Conservation (phyloP, 768 basidiomycete genomes). For the Tricholoma bakamatsutake region DNA sequence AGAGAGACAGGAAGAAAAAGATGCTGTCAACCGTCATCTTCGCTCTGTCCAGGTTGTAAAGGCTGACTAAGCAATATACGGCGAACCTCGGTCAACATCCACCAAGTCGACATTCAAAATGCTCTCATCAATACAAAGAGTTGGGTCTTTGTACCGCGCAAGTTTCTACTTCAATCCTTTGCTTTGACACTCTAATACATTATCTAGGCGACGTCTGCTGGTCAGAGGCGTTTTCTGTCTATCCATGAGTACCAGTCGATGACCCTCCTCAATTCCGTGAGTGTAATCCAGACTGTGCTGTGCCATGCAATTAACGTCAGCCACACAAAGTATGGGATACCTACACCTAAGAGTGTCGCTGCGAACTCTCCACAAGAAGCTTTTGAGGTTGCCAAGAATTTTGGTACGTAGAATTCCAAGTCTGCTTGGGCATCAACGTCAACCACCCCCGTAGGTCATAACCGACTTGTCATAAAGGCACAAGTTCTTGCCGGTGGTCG, state of each 20-base stretch:
- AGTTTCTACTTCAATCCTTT: slow-evolving; percentile 13
- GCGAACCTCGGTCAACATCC: background rate
- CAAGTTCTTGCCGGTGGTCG: slow-evolving; percentile 98
- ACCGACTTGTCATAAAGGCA: slow-evolving; percentile 93
- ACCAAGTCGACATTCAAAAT: slow-evolving; percentile 30
- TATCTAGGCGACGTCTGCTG: slow-evolving; percentile 57
- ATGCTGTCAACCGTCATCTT: slow-evolving; percentile 69
- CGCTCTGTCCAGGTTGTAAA: slow-evolving; percentile 44
- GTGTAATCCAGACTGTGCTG: slow-evolving; percentile 12
- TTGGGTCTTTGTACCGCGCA: slow-evolving; percentile 60
- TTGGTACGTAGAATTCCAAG: slow-evolving; percentile 47
- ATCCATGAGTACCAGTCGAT: slow-evolving; percentile 99
- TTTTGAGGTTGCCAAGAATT: slow-evolving; percentile 80
- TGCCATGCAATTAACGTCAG: background rate
- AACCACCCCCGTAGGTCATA: slow-evolving; percentile 41
- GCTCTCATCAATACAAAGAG: slow-evolving; percentile 65
- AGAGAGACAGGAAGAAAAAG: slow-evolving; percentile 67
- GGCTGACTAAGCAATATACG: slow-evolving; percentile 41
- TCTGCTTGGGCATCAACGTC: slow-evolving; percentile 5
- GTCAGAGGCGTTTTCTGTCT: slow-evolving; percentile 88
- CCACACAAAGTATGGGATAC: slow-evolving; percentile 78
- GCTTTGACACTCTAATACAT: slow-evolving; percentile 7
- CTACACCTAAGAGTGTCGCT: slow-evolving; percentile 85
- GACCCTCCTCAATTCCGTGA: slow-evolving; percentile 87
- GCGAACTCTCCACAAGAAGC: slow-evolving; percentile 91